Conservation (phyloP, 305 asterid genomes). For the Euphrasia arctica region DNA sequence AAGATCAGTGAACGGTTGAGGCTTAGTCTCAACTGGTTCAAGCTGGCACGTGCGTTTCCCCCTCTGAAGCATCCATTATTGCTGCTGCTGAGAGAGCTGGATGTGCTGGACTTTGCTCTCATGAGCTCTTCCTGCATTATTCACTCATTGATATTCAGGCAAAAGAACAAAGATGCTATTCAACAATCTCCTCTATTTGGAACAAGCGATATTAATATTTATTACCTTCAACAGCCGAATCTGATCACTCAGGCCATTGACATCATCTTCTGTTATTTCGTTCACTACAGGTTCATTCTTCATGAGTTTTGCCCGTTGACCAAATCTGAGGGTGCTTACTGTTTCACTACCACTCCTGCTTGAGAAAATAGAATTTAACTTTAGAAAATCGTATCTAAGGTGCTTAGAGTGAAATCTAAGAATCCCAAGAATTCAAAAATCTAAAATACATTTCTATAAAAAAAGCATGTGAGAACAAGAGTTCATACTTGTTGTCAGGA, state of each 20-base stretch:
- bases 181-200: neutral
- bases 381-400: neutral
- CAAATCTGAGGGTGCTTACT: conserved; percentile 84
- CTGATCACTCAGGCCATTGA: conserved; percentile 76
- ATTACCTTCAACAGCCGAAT: conserved; percentile 90
- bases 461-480: neutral
- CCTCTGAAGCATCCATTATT: conserved; percentile 48
- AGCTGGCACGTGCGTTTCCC: conserved; percentile 71
- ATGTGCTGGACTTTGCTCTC: conserved; percentile 66
- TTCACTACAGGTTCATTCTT: conserved; percentile 79
- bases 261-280: conserved; percentile 86
- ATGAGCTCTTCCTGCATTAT: conserved; percentile 86
- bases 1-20: conserved; percentile 83
- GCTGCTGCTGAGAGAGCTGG: conserved; percentile 45
- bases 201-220: conserved; percentile 14
- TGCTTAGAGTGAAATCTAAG: neutral
- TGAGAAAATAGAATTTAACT: neutral
- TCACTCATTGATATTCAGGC: conserved; percentile 22
- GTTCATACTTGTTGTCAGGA: conserved; percentile 45
- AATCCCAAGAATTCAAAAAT: neutral
- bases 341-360: conserved; percentile 65
- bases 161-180: conserved; percentile 11
- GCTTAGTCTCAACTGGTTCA: conserved; percentile 83
- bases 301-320: conserved; percentile 56
- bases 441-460: neutral